Conservation (phyloP, 306 rosid species). For the Astragalus glycyphyllos region DNA sequence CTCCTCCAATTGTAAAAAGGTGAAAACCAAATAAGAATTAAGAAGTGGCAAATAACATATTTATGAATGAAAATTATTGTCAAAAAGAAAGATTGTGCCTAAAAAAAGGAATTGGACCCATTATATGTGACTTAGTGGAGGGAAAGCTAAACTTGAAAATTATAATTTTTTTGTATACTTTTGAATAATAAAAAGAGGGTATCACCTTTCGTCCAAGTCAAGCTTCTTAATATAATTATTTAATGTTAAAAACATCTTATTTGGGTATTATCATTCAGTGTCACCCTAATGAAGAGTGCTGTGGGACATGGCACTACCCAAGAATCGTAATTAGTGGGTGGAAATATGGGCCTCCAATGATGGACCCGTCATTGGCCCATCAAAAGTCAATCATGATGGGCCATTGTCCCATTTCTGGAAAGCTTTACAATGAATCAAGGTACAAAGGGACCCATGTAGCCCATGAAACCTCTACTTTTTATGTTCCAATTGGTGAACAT, state of each 20-base stretch:
- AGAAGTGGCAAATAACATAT: conserved; percentile 20
- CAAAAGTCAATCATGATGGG: conserved; percentile 48
- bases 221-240: conserved; percentile 29
- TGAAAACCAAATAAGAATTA: neutral
- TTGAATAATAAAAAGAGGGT: conserved; percentile 15
- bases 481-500: conserved; percentile 19
- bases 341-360: conserved; percentile 47
- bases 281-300: conserved; percentile 34
- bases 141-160: conserved; percentile 24
- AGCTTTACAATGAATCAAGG: conserved; percentile 39
- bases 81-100: conserved; percentile 5
- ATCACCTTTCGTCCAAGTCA: conserved; percentile 43
- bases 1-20: conserved; percentile 30
- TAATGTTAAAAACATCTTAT: conserved; percentile 31
- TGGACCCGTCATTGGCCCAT: conserved; percentile 60
- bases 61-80: conserved; percentile 36
- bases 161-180: conserved; percentile 5
- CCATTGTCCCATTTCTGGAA: conserved; percentile 32
- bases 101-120: conserved; percentile 48
- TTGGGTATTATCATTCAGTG: conserved; percentile 42
- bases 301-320: conserved; percentile 36
- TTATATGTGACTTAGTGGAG: conserved; percentile 13
- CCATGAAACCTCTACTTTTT: conserved; percentile 34
- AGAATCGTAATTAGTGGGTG: conserved; percentile 36
- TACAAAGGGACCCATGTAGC: conserved; percentile 50